Conservation (phyloP, 2,329 filamentous ascomycete genomes). For the Fusarium redolens region DNA sequence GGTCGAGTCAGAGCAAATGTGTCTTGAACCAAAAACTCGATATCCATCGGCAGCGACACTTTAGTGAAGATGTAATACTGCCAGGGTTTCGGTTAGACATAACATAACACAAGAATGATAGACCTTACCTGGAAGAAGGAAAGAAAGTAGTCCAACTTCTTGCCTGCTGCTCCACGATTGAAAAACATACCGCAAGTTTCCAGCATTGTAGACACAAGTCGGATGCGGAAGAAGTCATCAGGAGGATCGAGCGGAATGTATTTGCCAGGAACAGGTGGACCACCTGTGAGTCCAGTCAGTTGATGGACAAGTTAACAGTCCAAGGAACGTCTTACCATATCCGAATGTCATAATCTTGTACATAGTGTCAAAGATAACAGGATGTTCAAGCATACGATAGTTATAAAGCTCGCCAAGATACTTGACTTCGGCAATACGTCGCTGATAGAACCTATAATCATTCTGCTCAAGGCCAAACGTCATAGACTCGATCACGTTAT, state of each 20-base stretch:
- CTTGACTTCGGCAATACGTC: slow-evolving; percentile 93
- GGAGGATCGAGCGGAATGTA: slow-evolving; percentile 84
- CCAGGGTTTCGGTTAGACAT: slow-evolving; percentile 20
- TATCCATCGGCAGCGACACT: slow-evolving; percentile 90
- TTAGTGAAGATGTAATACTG: slow-evolving; percentile 95
- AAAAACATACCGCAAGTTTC: slow-evolving; percentile 98
- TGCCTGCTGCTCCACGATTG: slow-evolving; percentile 90
- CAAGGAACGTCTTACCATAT: slow-evolving; percentile 66
- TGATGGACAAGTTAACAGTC: background rate
- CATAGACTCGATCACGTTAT: slow-evolving; percentile 90
- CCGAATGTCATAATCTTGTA: slow-evolving; percentile 96
- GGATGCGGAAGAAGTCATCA: slow-evolving; percentile 96
- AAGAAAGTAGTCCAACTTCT: slow-evolving; percentile 97
- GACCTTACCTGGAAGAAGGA: slow-evolving; percentile 83
- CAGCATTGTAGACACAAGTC: slow-evolving; percentile 86
- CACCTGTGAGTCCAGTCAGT: slow-evolving; percentile 60
- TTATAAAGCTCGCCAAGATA: slow-evolving; percentile 98
- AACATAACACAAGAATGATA: background rate
- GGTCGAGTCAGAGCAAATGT: slow-evolving; percentile 86
- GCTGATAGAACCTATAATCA: slow-evolving; percentile 97
- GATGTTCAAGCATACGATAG: slow-evolving; percentile 95
- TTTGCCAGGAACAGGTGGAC: slow-evolving; percentile 82
- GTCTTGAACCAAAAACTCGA: slow-evolving; percentile 96
- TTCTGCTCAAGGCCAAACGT: slow-evolving; percentile 91
- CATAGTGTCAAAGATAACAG: slow-evolving; percentile 93